phyloP scores from a whole-genome alignment of 768 basidiomycete genomes.

The Mrakia blollopis region DNA sequence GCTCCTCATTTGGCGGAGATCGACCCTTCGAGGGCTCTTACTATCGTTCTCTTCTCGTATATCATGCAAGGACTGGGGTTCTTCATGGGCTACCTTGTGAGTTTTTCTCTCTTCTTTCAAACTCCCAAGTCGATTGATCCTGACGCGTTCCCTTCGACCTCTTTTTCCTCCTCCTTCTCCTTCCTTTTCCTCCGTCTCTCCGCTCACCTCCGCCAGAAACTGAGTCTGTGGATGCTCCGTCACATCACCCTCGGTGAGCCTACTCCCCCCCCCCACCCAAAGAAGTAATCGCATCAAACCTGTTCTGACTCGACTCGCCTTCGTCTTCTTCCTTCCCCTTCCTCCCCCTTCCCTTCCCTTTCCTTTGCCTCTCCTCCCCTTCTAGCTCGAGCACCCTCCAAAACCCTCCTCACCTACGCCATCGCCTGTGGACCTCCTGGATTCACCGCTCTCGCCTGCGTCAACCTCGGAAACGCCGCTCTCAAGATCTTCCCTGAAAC shows the following conservation, averaged over 20 bases:
- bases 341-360: neutral
- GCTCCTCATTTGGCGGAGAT: conserved; percentile 27
- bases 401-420: conserved; percentile 25
- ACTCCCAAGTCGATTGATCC: too few species aligned
- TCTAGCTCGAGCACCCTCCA: conserved; percentile 23
- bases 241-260: conserved; percentile 22
- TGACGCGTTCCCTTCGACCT: neutral
- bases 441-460: conserved; percentile 28
- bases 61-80: conserved; percentile 30
- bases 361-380: too few species aligned
- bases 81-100: conserved; percentile 29
- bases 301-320: neutral
- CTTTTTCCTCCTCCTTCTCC: neutral
- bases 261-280: neutral
- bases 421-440: conserved; percentile 33
- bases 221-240: conserved; percentile 30
- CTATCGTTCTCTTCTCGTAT: conserved; percentile 25
- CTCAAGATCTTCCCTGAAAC: conserved; percentile 9
- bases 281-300: neutral
- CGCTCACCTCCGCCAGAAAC: neutral
- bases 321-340: neutral
- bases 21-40: conserved; percentile 13
- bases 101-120: neutral
- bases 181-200: neutral
- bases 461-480: conserved; percentile 27